These are phyloP conservation scores for Dionaea muscipula DNA, from an alignment of 179 eudicot genomes.

Conservation along the genomic window DNA sequence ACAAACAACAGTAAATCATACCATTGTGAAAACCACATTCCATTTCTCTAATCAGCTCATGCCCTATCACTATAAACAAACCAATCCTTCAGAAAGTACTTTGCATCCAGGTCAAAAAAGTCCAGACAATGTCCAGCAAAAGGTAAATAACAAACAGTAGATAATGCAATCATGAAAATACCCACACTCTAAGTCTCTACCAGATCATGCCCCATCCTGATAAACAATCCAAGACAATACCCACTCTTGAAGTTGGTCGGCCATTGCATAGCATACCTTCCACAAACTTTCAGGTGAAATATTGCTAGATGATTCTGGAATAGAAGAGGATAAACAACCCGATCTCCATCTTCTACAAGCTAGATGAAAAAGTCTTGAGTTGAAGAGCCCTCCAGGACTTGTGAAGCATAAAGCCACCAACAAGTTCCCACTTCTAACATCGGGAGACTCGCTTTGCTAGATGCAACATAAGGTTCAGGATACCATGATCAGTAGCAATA, in stretches of 20 bases:
- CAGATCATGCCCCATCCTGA: neutral
- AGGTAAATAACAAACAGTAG: too few species aligned
- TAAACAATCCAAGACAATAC: neutral
- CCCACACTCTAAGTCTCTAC: too few species aligned
- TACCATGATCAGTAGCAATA: constrained; percentile 3
- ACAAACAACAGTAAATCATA: too few species aligned
- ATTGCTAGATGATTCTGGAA: constrained; percentile 32
- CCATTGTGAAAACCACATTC: too few species aligned
- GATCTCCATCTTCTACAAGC: constrained; percentile 39
- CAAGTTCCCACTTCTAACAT: constrained; percentile 18
- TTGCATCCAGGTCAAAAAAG: too few species aligned
- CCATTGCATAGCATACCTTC: constrained; percentile 48
- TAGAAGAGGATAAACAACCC: constrained; percentile 35
- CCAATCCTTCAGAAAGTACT: too few species aligned
- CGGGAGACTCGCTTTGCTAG: constrained; percentile 40
- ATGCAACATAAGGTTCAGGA: constrained; percentile 8
- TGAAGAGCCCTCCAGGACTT: constrained; percentile 19
- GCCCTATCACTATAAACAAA: too few species aligned
- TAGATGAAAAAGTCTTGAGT: constrained; percentile 18
- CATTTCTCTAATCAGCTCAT: too few species aligned
- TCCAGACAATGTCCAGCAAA: too few species aligned
- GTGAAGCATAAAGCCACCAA: constrained; percentile 27
- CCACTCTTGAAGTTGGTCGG: neutral
- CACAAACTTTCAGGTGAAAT: constrained; percentile 70
- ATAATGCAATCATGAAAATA: too few species aligned